Base-by-base conservation (phyloP, 192 early-diverging fungal genomes). In the Entomortierella parvispora region DNA sequence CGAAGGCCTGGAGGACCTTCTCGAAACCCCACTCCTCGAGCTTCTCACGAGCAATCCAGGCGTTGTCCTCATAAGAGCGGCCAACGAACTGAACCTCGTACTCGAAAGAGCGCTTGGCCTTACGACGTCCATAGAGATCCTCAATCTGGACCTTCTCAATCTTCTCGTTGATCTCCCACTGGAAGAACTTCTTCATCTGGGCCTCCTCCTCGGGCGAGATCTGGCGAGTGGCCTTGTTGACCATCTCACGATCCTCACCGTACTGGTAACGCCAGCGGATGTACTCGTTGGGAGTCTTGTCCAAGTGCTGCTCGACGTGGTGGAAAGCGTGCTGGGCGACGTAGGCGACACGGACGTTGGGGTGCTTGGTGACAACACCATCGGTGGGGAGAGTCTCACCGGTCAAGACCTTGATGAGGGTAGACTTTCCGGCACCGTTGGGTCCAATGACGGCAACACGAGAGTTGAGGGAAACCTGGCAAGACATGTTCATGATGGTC, bases 281-380 rank as follows among this genome's bases (percentile, higher is more conserved):
- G 80, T 94, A 66, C 60, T 77, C 72, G 65, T 77, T 77, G 51
- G 74, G 74, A 60, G 74, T 77, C 65, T 68, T 77, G 60, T 92
- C 91, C 78, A 92, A 81, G 71, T 94, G 93, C 69, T 90, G 87
- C 70, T 94, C 91, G 68, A 94, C 83, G 80, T 94, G 91, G 80
- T 93, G 91, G 91, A 94, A 93, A 54, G 91, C 90, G 82, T 95
- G 93, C 80, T 94, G 92, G 43, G 92, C 91, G 48, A 94, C 90
- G 70, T 93, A 93, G 54, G 87, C 93, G 69, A 95, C 87, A 81
- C 92, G 92, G 71, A 92, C 83, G 83, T 93, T 93, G 56, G 90
- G 90, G 80, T 95, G 91, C 77, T 90, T 93, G 88, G 89, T 92
- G 57, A 94, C 91, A 28, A 80, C 77, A 69, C 93, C 93, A 25